phyloP scores from a whole-genome alignment of 2,329 filamentous ascomycete species.

The Teratosphaeria nubilosa region DNA sequence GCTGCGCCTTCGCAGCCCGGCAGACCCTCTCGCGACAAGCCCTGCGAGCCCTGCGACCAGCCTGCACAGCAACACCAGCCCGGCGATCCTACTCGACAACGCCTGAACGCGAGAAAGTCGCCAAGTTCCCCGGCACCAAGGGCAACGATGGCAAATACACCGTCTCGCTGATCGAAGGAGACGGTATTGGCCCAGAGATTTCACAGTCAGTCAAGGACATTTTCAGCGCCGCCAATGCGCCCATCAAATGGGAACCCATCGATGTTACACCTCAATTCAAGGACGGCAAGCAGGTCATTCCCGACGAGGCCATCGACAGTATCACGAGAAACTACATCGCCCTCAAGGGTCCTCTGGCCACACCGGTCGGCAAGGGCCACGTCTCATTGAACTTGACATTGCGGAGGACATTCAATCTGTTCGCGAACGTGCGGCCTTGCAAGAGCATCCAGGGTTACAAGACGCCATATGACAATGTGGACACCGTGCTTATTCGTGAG shows the following conservation, averaged over 20 bases:
- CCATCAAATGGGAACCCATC: constrained; percentile 93
- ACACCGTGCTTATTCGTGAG: constrained; percentile 96
- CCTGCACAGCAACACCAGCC: constrained; percentile 5
- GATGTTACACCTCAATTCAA: constrained; percentile 90
- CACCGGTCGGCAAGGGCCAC: constrained; percentile 95
- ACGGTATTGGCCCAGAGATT: constrained; percentile 89
- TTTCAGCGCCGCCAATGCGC: constrained; percentile 90
- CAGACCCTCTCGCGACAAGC: constrained; percentile 43
- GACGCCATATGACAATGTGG: constrained; percentile 51
- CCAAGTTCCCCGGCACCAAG: constrained; percentile 88
- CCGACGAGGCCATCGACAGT: constrained; percentile 83
- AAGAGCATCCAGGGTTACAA: constrained; percentile 47
- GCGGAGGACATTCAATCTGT: constrained; percentile 98
- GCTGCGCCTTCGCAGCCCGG: constrained; percentile 65
- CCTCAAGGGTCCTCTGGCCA: constrained; percentile 96
- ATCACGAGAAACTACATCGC: constrained; percentile 94
- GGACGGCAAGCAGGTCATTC: constrained; percentile 92
- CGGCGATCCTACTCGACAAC: constrained; percentile 1
- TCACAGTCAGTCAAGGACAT: constrained; percentile 98
- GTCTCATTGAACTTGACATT: constrained; percentile 98
- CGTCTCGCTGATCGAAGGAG: constrained; percentile 95
- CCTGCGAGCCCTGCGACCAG: constrained; percentile 22
- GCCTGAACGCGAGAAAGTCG: constrained; percentile 58
- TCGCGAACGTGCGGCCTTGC: constrained; percentile 97
- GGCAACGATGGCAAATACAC: constrained; percentile 86